Evolutionary conservation across 1,284 basidiomycete genomes (phyloP).

Genomic region (Dichomitus squalens): DNA sequence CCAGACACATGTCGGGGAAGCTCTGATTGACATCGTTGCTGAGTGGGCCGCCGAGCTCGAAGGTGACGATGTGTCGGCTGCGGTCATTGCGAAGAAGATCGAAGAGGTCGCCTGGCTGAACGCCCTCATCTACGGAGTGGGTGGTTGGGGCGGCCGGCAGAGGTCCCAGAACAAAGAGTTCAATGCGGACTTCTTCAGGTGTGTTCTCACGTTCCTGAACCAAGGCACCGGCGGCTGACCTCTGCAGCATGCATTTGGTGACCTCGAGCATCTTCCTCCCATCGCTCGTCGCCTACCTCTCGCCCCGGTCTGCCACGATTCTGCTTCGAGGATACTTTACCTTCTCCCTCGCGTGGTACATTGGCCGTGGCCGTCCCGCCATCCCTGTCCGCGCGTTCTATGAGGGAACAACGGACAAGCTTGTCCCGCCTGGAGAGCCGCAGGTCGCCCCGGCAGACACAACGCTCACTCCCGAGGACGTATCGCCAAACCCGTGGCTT

Average conservation of each 20-base stretch:
- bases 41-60: constrained; percentile 46
- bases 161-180: constrained; percentile 27
- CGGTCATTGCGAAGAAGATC: constrained; percentile 41
- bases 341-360: constrained; percentile 37
- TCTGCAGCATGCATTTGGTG: constrained; percentile 46
- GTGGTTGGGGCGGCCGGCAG: constrained; percentile 33
- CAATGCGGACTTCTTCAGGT: constrained; percentile 42
- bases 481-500: constrained; percentile 53
- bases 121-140: constrained; percentile 41
- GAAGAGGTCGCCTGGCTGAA: constrained; percentile 46
- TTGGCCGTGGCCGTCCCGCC: constrained; percentile 39
- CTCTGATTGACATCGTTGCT: constrained; percentile 45
- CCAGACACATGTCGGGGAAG: constrained; percentile 29
- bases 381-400: constrained; percentile 43
- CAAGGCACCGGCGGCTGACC: no score
- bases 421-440: constrained; percentile 26
- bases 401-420: constrained; percentile 20
- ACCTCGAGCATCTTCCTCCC: constrained; percentile 49
- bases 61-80: constrained; percentile 31
- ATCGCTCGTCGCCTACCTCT: constrained; percentile 32
- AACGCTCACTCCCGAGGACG: constrained; percentile 34
- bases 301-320: constrained; percentile 31
- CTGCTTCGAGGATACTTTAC: constrained; percentile 44
- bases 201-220: constrained; percentile 5
- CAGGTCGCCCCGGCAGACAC: constrained; percentile 33